phyloP scores from a whole-genome alignment of 2,329 filamentous ascomycete species.

The Apiospora hydei region DNA sequence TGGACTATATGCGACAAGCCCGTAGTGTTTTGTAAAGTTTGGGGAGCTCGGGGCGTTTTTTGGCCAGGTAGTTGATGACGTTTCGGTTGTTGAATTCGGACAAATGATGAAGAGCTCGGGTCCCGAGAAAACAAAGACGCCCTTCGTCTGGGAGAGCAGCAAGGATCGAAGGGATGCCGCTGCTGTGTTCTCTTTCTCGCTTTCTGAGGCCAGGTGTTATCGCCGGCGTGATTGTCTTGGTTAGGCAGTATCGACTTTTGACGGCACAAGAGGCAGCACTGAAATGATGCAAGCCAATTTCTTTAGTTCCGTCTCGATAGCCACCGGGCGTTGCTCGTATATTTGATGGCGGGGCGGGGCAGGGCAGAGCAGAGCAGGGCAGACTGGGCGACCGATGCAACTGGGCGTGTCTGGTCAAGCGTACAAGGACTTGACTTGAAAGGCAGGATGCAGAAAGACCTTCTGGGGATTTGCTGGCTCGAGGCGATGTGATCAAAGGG shows the following conservation, averaged over 20 bases:
- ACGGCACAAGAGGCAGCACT: not conserved
- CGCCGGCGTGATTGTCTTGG: constrained; percentile 3
- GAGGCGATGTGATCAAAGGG: not conserved
- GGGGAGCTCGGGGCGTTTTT: not conserved
- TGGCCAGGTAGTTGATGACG: constrained; percentile 11
- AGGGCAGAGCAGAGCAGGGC: not conserved
- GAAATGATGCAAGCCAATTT: constrained; percentile 23
- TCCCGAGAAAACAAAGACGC: constrained; percentile 1
- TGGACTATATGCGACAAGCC: constrained; percentile 33
- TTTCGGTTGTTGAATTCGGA: not conserved
- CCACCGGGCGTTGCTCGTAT: constrained; percentile 2
- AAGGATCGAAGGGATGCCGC: not conserved
- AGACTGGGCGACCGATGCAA: not conserved
- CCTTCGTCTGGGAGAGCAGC: not conserved
- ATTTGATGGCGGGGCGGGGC: constrained; percentile 14
- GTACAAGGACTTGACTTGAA: not conserved
- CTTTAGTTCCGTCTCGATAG: constrained; percentile 13
- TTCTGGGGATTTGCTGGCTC: not conserved
- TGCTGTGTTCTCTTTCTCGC: not conserved
- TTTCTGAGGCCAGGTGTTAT: constrained; percentile 22
- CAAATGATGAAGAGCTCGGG: not conserved
- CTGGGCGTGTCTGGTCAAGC: not conserved
- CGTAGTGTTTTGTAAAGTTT: not conserved
- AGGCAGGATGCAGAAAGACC: not conserved
- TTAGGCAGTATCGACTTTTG: constrained; percentile 23